Evolutionary conservation across 495 filamentous ascomycete species (phyloP).

Genomic region (Staphylotrichum longicolle): DNA sequence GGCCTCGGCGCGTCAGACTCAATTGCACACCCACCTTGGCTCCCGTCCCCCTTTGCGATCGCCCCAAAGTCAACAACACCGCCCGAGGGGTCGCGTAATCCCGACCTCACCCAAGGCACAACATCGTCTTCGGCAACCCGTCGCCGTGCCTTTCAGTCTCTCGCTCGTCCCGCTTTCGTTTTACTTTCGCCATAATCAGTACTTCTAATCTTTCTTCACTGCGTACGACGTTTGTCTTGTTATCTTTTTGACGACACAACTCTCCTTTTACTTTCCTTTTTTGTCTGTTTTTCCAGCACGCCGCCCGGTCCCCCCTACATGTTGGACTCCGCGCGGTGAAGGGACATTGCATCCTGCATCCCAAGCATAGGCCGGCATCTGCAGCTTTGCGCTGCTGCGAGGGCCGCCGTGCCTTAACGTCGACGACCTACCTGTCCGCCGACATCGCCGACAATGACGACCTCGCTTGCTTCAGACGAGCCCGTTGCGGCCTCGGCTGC

Average conservation of each 20-base stretch:
- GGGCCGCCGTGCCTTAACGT: not conserved
- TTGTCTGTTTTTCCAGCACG: constrained; percentile 7
- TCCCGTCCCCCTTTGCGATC: constrained; percentile 21
- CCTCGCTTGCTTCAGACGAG: constrained; percentile 35
- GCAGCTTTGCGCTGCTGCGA: constrained; percentile 13
- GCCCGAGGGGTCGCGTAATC: constrained; percentile 12
- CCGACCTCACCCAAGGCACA: constrained; percentile 4
- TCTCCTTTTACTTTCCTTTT: constrained; percentile 10
- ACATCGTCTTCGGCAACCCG: constrained; percentile 13
- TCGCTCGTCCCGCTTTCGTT: constrained; percentile 15
- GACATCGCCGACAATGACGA: constrained; percentile 30
- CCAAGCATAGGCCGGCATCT: constrained; percentile 10
- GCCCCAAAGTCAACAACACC: constrained; percentile 16
- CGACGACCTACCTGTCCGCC: constrained; percentile 15
- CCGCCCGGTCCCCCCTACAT: constrained; percentile 23
- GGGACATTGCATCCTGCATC: constrained; percentile 17
- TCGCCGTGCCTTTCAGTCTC: constrained; percentile 16
- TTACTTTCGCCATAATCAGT: constrained; percentile 18
- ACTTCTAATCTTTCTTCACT: constrained; percentile 10
- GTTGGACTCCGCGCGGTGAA: constrained; percentile 22
- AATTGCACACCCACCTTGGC: constrained; percentile 21
- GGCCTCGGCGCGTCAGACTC: constrained; percentile 30
- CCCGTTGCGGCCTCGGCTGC: constrained; percentile 27
- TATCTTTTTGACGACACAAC: constrained; percentile 5
- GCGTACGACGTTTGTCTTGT: constrained; percentile 16